Conservation (phyloP, 805 yeast species). For the Lipomyces starkeyi region DNA sequence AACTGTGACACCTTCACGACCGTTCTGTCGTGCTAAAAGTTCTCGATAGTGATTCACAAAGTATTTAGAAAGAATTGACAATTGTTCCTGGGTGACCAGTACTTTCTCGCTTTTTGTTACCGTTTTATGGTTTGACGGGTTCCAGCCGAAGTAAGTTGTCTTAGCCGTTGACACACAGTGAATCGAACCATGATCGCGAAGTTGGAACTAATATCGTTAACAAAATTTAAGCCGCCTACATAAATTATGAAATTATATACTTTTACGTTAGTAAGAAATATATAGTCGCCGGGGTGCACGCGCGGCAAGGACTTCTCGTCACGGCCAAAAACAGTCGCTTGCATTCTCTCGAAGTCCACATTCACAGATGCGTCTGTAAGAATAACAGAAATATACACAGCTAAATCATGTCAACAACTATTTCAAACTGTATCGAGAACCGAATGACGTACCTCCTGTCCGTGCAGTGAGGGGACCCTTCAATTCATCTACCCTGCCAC, state of each 20-base stretch:
- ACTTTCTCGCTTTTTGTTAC: constrained; percentile 1
- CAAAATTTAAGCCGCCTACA: not conserved
- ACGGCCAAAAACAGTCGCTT: not conserved
- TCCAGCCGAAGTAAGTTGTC: not conserved
- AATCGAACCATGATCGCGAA: constrained; percentile 1
- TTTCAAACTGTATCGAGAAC: not conserved
- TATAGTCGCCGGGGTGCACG: not conserved
- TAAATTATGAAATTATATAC: not conserved
- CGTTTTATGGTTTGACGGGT: not conserved
- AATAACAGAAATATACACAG: not conserved
- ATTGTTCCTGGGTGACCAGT: not conserved
- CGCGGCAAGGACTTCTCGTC: not conserved
- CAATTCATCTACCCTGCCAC: not conserved
- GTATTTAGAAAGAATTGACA: not conserved
- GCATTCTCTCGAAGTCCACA: not conserved
- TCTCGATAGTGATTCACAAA: not conserved
- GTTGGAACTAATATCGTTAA: not conserved
- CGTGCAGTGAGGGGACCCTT: not conserved
- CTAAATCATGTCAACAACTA: not conserved
- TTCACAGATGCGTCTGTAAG: not conserved
- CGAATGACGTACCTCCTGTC: not conserved
- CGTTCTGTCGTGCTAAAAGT: not conserved
- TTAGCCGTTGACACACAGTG: not conserved
- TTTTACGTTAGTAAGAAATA: not conserved
- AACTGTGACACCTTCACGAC: not conserved